Conservation (phyloP, 768 basidiomycete genomes). For the Tylopilus balloui region DNA sequence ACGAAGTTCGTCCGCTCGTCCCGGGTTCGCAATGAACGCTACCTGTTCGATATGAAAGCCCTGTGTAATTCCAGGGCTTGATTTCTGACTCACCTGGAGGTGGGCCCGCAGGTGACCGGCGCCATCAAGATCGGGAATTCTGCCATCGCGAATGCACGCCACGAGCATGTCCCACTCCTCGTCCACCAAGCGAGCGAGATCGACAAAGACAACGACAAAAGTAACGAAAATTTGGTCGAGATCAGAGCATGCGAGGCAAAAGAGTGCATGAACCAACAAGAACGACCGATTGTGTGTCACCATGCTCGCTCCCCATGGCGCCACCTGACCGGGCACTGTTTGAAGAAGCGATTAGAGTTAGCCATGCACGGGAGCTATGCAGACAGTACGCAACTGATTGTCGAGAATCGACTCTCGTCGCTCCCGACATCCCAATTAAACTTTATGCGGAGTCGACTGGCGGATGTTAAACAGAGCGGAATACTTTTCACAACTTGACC, state of each 20-base stretch:
- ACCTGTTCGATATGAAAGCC: not conserved
- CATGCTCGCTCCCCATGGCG: constrained; percentile 8
- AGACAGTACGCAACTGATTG: not conserved
- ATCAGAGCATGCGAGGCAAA: constrained; percentile 8
- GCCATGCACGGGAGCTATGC: too few species aligned
- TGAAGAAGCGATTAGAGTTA: not conserved
- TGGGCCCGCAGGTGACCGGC: constrained; percentile 3
- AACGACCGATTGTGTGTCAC: constrained; percentile 12
- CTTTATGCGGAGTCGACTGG: constrained; percentile 1
- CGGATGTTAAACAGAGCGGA: constrained; percentile 1
- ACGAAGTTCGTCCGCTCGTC: constrained; percentile 11
- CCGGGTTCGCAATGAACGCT: constrained; percentile 2
- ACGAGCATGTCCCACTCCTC: constrained; percentile 10
- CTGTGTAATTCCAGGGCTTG: not conserved
- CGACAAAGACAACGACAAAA: constrained; percentile 8
- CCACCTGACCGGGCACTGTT: constrained; percentile 6
- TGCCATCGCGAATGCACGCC: constrained; percentile 6
- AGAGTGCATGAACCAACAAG: constrained; percentile 15
- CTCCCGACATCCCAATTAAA: constrained; percentile 6
- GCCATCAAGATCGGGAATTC: constrained; percentile 13
- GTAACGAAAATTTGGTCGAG: constrained; percentile 5
- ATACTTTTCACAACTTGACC: not conserved
- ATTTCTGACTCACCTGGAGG: constrained; percentile 1
- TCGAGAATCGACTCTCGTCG: constrained; percentile 10
- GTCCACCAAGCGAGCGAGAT: constrained; percentile 8